Evolutionary conservation across 2,329 filamentous ascomycete species (phyloP).

Genomic region (Curvularia eragrostidis): DNA sequence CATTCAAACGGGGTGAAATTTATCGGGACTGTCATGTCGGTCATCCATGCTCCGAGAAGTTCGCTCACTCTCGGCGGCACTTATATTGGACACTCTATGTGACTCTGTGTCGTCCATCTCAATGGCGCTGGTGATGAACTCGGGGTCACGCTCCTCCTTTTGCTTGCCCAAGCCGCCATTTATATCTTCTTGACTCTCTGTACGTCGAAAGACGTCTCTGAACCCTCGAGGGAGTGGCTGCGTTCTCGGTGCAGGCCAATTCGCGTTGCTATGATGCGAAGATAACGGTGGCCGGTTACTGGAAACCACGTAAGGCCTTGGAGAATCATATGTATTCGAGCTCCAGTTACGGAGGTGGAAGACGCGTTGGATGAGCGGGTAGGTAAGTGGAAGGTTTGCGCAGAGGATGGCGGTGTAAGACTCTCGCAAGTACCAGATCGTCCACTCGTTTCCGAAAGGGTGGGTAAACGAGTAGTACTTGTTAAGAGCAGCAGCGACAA

Average conservation of each 20-base stretch:
- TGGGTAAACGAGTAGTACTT: constrained; percentile 67
- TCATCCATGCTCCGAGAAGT: constrained; percentile 17
- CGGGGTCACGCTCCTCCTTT: constrained; percentile 21
- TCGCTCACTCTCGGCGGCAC: constrained; percentile 21
- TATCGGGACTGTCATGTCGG: constrained; percentile 18
- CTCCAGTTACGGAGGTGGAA: constrained; percentile 49
- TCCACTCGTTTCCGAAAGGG: constrained; percentile 63
- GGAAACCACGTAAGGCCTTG: constrained; percentile 9
- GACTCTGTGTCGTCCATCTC: constrained; percentile 30
- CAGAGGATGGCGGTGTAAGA: constrained; percentile 66
- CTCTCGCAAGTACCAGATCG: constrained; percentile 66
- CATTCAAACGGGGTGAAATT: constrained; percentile 18
- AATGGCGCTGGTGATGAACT: constrained; percentile 38
- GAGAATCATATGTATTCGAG: constrained; percentile 27
- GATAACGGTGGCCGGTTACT: constrained; percentile 9
- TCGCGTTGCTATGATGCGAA: constrained; percentile 9
- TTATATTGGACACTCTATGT: constrained; percentile 16
- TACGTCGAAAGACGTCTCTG: constrained; percentile 21
- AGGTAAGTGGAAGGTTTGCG: constrained; percentile 66
- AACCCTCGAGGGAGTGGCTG: constrained; percentile 22
- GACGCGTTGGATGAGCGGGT: constrained; percentile 61
- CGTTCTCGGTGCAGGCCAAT: constrained; percentile 22
- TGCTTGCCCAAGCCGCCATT: constrained; percentile 26
- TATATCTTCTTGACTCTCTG: constrained; percentile 35
- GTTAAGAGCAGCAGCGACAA: constrained; percentile 65